Base-by-base conservation (phyloP, 192 early-diverging fungal species). In the Coemansia sp. region DNA sequence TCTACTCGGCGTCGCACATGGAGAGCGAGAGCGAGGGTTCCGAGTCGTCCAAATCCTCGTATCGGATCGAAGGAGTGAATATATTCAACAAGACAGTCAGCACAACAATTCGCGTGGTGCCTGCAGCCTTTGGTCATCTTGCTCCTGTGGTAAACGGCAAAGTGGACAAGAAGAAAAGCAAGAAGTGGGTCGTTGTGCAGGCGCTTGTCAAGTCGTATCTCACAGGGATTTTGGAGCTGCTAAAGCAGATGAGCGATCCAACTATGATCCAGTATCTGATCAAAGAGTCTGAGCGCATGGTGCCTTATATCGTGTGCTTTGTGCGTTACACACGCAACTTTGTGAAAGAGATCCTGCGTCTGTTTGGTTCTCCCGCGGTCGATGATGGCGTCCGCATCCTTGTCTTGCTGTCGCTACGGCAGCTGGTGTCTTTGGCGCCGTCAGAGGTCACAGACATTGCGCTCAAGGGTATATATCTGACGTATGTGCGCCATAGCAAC, bases 191-290 rank as follows among this genome's bases (percentile, higher is more conserved):
- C 49, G 85, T 87, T 15, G 67, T 96, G 2, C 85, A 91, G 53
- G 86, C 91, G 39, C 75, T 93, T 21, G 87, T 94, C 71, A 95
- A 96, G 75, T 92, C 93, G 3, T 98, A 91, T 68, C 67, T 96
- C 11, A 77, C 84, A 57, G 92, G 87, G 58, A 67, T 93, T 2
- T 65, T 96, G 20, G 85, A 89, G 76, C 79, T 98, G 62, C 73
- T 96, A 63, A 86, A 85, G 66, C 88, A 92, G 64, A 88, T 95
- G 82, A 93, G 95, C 46, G 93, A 95, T 60, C 62, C 88, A 43
- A 87, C 87, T 52, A 94, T 98, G 89, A 83, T 93, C 43, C 89
- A 89, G 69, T 93, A 94, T 74, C 81, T 95, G 23, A 75, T 97
- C 49, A 89, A 92, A 61, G 90, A 97, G 72, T 88, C 90, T 15